These are phyloP conservation scores for Calonectria hongkongensis DNA, from an alignment of 2,329 filamentous ascomycete genomes.

Conservation along the genomic window DNA sequence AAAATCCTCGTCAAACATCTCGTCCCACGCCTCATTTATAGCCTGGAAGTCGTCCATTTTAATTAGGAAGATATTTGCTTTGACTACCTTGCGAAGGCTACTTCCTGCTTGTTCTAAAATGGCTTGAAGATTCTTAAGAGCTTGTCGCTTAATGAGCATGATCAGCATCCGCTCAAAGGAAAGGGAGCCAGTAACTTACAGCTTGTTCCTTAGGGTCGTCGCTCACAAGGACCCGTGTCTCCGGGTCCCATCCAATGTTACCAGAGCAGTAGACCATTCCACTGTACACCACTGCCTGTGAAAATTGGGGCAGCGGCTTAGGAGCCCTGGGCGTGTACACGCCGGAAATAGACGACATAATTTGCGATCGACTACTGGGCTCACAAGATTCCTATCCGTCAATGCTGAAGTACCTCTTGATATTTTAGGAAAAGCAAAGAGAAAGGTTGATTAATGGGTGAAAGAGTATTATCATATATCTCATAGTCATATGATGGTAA, in stretches of 20 bases:
- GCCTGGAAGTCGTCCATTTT: conserved; percentile 78
- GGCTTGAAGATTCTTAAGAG: conserved; percentile 74
- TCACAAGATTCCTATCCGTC: no score
- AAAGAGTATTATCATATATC: no score
- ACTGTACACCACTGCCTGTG: conserved; percentile 76
- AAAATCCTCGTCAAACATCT: conserved; percentile 63
- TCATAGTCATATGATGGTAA: no score
- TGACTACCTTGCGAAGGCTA: conserved; percentile 76
- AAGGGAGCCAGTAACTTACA: conserved; percentile 26
- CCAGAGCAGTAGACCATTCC: conserved; percentile 84
- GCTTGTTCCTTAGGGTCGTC: conserved; percentile 73
- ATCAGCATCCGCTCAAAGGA: no score
- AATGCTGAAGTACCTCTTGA: no score
- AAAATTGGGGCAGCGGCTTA: conserved; percentile 70
- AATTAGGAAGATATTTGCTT: conserved; percentile 80
- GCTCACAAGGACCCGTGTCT: conserved; percentile 71
- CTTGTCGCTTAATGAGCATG: conserved; percentile 59
- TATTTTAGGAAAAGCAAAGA: no score
- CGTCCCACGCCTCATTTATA: conserved; percentile 74
- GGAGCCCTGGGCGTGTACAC: conserved; percentile 31
- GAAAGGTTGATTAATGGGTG: no score
- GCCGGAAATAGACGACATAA: no score
- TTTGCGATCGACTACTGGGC: no score
- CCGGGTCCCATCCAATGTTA: conserved; percentile 74
- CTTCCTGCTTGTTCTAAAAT: conserved; percentile 78